Base-by-base conservation (phyloP, 306 rosid species). In the Rosa persica region DNA sequence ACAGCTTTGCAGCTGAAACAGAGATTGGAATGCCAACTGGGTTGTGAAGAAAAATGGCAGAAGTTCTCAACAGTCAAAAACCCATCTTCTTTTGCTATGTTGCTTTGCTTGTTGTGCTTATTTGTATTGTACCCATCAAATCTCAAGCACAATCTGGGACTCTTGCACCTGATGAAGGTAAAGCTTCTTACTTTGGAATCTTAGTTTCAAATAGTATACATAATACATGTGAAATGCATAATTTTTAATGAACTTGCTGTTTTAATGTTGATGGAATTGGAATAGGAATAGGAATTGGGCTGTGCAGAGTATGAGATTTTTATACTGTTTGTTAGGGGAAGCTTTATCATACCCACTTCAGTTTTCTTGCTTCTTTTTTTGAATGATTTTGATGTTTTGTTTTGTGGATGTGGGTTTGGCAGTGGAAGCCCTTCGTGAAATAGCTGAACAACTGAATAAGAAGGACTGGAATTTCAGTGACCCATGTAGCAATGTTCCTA, bases 161-260 rank as follows among this genome's bases (percentile, higher is more conserved):
- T 81, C 81, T 81, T 76, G 80, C 84, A 0, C 4, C 77, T 25
- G 58, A 49, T 48, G 84, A 81, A 61, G 84, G 84, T 81, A 20
- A 44, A 17, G 34, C 49, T 1, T 30, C 70, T n/a, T 34, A 4
- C 66, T 30, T 34, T 74, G 58, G 25, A 27, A 6, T 42, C 38
- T 13, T 13, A 6, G 52, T 67, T 12, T 38, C 38, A 73, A 10
- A 8, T 3, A 15, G 10, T 64, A 6, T 7, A 1, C 0, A 22
- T 74, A 13, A 4, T n/a, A 22, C 11, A 23, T 58, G 39, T 23
- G 19, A 30, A 62, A 30, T 30, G 10, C 42, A 27, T 13, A 27
- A 12, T 62, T 16, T 58, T 58, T 30, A 23, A 34, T 52, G 36
- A 51, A 55, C n/a, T 15, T 15, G 1, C 10, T 69, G 22, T 25